Evolutionary conservation across 2,329 filamentous ascomycete species (phyloP).

Genomic region (Magnaporthiopsis incrustans): DNA sequence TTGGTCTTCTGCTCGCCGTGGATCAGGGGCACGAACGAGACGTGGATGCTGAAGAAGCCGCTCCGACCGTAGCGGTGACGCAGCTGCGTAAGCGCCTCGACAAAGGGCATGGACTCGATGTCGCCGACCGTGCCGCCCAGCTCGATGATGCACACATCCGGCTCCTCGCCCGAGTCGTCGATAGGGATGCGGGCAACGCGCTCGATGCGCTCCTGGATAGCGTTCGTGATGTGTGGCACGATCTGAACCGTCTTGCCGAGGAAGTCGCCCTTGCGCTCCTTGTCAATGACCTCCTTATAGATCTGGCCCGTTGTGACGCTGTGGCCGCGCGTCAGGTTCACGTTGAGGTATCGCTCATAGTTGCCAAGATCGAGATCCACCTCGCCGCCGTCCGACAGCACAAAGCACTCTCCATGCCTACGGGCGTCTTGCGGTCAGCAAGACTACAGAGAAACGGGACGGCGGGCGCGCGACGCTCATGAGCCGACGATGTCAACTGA

Average conservation of each 20-base stretch:
- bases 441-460: slow-evolving; percentile 8
- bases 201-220: slow-evolving; percentile 88
- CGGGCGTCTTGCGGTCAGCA: not conserved
- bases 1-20: slow-evolving; percentile 85
- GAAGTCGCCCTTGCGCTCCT: slow-evolving; percentile 61
- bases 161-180: slow-evolving; percentile 72
- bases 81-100: slow-evolving; percentile 78
- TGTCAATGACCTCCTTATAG: slow-evolving; percentile 78
- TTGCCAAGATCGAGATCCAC: slow-evolving; percentile 48
- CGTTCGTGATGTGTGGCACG: slow-evolving; percentile 85
- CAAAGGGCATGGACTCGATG: slow-evolving; percentile 80
- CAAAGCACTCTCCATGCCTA: slow-evolving; percentile 83
- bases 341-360: slow-evolving; percentile 64
- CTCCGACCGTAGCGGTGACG: slow-evolving; percentile 61
- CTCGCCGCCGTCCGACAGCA: slow-evolving; percentile 75
- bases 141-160: slow-evolving; percentile 76
- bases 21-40: slow-evolving; percentile 73
- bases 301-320: slow-evolving; percentile 99
- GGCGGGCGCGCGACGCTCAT: not conserved
- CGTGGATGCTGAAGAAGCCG: slow-evolving; percentile 85
- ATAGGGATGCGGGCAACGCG: slow-evolving; percentile 78
- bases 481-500: slow-evolving; percentile 12
- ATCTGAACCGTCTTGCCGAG: slow-evolving; percentile 76
- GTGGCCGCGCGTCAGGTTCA: slow-evolving; percentile 75
- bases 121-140: slow-evolving; percentile 8